Evolutionary conservation across 768 basidiomycete species (phyloP).

Genomic region (Hygrocybe coccinea): DNA sequence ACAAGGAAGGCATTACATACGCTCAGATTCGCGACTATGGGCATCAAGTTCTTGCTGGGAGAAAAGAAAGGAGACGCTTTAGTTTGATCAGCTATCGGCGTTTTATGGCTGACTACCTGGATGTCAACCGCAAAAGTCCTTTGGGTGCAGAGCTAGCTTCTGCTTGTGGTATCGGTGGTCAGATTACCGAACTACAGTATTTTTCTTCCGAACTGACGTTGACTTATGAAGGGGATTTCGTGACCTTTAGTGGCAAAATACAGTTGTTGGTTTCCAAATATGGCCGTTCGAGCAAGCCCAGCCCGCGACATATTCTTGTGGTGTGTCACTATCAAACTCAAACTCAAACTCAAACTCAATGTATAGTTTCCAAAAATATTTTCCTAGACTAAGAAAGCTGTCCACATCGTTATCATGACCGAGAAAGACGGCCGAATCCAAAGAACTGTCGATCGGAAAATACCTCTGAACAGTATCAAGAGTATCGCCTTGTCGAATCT

Average conservation of each 20-base stretch:
- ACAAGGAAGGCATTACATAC: conserved; percentile 89
- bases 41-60: conserved; percentile 81
- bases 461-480: conserved; percentile 83
- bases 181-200: conserved; percentile 20
- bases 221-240: conserved; percentile 57
- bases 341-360: neutral
- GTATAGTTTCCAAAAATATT: conserved; percentile 1
- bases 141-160: conserved; percentile 70
- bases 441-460: conserved; percentile 75
- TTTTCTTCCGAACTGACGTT: neutral
- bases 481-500: conserved; percentile 82
- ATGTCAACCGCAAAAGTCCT: conserved; percentile 75
- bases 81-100: conserved; percentile 91
- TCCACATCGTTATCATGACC: conserved; percentile 66
- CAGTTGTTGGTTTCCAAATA: conserved; percentile 83
- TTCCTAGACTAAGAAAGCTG: conserved; percentile 74
- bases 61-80: conserved; percentile 92
- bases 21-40: conserved; percentile 91
- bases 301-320: conserved; percentile 84
- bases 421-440: conserved; percentile 56
- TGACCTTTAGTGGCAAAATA: conserved; percentile 76
- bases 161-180: conserved; percentile 72
- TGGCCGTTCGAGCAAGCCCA: conserved; percentile 83
- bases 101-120: conserved; percentile 95
- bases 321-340: conserved; percentile 57